phyloP scores from a whole-genome alignment of 2,329 filamentous ascomycete genomes.

The Epichloe uncinata region DNA sequence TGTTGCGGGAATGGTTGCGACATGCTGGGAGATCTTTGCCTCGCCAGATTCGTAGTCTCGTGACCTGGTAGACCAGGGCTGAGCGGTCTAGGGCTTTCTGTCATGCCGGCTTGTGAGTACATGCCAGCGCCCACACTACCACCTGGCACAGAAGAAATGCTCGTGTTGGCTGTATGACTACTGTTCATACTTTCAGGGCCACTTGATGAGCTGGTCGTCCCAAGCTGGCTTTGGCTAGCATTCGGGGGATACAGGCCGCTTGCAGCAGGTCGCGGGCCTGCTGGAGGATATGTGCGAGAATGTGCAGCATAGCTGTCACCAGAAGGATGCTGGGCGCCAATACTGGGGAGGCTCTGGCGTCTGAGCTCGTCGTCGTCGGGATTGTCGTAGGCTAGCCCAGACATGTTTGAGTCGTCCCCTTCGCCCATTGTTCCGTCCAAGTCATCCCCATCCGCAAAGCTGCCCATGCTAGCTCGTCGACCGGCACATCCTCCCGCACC shows the following conservation, averaged over 20 bases:
- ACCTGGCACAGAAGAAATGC: constrained; percentile 34
- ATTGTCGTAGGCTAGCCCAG: constrained; percentile 42
- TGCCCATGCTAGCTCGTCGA: constrained; percentile 71
- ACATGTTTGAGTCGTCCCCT: constrained; percentile 43
- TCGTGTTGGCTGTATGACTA: constrained; percentile 35
- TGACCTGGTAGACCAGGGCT: constrained; percentile 49
- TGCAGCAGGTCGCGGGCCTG: constrained; percentile 37
- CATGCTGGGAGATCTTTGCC: constrained; percentile 53
- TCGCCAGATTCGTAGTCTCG: constrained; percentile 34
- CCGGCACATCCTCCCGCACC: constrained; percentile 92
- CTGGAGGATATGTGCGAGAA: constrained; percentile 67
- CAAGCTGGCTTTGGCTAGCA: constrained; percentile 36
- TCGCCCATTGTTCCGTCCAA: constrained; percentile 37
- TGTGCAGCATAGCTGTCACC: constrained; percentile 44
- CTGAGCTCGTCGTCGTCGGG: constrained; percentile 50
- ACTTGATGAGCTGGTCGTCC: constrained; percentile 40
- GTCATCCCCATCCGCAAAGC: constrained; percentile 70
- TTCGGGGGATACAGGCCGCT: constrained; percentile 53
- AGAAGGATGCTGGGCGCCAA: constrained; percentile 58
- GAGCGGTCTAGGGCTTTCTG: constrained; percentile 76
- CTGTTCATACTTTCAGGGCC: constrained; percentile 27
- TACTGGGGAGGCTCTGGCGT: constrained; percentile 58
- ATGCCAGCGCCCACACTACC: constrained; percentile 39
- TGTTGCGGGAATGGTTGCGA: constrained; percentile 53
- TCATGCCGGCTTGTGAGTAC: constrained; percentile 62